Evolutionary conservation across 768 basidiomycete species (phyloP).

Genomic region (Termitomyces sp.): DNA sequence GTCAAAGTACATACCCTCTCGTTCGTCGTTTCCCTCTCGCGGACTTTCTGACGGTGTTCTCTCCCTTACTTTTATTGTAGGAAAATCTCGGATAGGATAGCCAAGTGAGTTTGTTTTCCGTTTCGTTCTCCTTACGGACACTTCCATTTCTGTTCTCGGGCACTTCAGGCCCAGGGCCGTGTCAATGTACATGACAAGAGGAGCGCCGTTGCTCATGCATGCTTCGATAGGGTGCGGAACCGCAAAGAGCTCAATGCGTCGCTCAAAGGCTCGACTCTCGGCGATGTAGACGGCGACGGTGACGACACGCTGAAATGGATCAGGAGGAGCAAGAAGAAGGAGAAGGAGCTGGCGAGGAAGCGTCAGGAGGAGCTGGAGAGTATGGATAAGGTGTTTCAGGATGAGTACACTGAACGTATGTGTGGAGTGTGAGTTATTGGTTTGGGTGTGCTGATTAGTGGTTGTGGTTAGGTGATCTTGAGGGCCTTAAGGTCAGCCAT

Average conservation of each 20-base stretch:
- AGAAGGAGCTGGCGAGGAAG: constrained; percentile 82
- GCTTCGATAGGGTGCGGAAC: constrained; percentile 78
- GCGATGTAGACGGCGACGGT: constrained; percentile 73
- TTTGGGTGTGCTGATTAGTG: background rate
- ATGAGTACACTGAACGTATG: constrained; percentile 82
- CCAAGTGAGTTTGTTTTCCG: constrained; percentile 73
- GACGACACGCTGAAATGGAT: constrained; percentile 88
- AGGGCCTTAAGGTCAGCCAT: constrained; percentile 93
- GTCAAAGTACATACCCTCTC: constrained; percentile 52
- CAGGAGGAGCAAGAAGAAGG: constrained; percentile 85
- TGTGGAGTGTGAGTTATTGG: constrained; percentile 19
- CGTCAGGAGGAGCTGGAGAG: constrained; percentile 79
- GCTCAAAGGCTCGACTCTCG: constrained; percentile 90
- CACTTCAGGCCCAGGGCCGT: constrained; percentile 29
- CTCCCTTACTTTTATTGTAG: constrained; percentile 30
- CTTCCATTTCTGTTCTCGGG: constrained; percentile 44
- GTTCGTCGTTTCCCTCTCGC: constrained; percentile 8
- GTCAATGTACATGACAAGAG: constrained; percentile 12
- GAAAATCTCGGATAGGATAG: constrained; percentile 68
- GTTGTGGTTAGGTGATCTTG: constrained; percentile 60
- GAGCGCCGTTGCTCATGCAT: constrained; percentile 38
- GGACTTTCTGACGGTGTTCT: constrained; percentile 21
- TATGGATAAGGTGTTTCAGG: constrained; percentile 73
- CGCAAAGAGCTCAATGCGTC: constrained; percentile 87
- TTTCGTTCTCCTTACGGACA: constrained; percentile 26